These are phyloP conservation scores for Chlamydomonas schloesseri DNA, from an alignment of 139 green algal genomes.

Conservation along the genomic window DNA sequence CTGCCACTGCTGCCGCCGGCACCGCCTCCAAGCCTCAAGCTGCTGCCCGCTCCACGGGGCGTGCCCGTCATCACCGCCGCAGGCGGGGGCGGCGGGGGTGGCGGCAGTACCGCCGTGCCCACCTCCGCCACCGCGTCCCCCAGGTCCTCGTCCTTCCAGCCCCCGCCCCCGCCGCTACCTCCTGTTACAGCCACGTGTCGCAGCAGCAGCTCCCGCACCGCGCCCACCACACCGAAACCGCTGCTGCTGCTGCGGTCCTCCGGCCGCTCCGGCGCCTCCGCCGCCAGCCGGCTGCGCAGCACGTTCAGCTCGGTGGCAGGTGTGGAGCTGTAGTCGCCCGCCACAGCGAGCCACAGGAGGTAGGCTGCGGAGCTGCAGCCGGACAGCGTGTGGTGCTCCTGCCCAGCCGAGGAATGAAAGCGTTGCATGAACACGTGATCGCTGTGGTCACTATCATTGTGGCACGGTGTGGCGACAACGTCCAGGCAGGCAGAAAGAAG, in stretches of 20 bases:
- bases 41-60: too few species aligned
- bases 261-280: background rate
- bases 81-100: background rate
- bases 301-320: background rate
- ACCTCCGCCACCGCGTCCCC: slow-evolving; percentile 16
- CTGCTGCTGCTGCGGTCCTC: background rate
- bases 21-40: too few species aligned
- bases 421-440: too few species aligned
- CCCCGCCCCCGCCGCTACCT: too few species aligned
- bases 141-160: background rate
- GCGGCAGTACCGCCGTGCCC: background rate
- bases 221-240: background rate
- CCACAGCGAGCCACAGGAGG: slow-evolving; percentile 30
- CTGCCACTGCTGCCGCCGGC: too few species aligned
- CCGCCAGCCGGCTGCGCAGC: slow-evolving; percentile 5
- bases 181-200: background rate
- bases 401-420: background rate
- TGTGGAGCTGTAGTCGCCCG: background rate
- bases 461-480: too few species aligned
- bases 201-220: background rate
- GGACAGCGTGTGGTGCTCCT: background rate
- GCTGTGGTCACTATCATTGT: too few species aligned
- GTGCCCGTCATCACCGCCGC: background rate
- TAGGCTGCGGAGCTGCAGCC: slow-evolving; percentile 24
- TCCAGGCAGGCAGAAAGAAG: too few species aligned